Base-by-base conservation (phyloP, 1,139 yeast genomes). In the Petasospora rhodanensis region DNA sequence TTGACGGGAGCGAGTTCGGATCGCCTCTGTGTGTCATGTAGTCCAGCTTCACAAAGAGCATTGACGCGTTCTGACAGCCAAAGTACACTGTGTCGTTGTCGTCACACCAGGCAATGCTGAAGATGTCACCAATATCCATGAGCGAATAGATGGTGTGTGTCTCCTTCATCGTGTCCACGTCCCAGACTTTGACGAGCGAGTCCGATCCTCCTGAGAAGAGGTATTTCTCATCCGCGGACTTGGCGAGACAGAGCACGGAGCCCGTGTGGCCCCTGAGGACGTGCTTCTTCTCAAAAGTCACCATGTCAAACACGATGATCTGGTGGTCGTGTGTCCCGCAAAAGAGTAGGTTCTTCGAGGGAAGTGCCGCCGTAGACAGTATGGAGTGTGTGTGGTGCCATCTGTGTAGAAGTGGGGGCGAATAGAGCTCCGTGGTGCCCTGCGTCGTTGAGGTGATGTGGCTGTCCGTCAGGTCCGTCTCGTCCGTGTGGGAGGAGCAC, bases 311-410 rank as follows among this genome's bases (percentile, higher is more conserved):
- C 1, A 85, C 78, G 25, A 85, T 59, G 31, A 91, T 81, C 47
- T 74, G 74, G n/a, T 94, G 84, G 49, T 82, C 84, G 49, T 89
- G 95, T 1, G 96, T 85, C n/a, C 98, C 98, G 38, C 95, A 93
- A 54, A 83, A 83, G 13, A 91, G 51, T 26, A 79, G 61, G 26
- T 72, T 66, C 37, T 70, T 70, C 19, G 58, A 57, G 0, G 83
- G 80, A 19, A 81, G 76, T 7, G 83, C 72, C 6, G 82, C 76
- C 18, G 85, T 75, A 31, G 95, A 80, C n/a, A 91, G 69, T 17
- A 89, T 80, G 1, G 94, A 79, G 46, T 75, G 78, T 3, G 71
- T 62, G 43, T 77, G 79, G 16, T 73, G 68, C 97, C 97, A 89
- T 49, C 73, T 68, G 55, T 87, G 96, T 5, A 84, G 59, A 29